Evolutionary conservation across 768 basidiomycete genomes (phyloP).

Genomic region (Amanita subjunquillea): DNA sequence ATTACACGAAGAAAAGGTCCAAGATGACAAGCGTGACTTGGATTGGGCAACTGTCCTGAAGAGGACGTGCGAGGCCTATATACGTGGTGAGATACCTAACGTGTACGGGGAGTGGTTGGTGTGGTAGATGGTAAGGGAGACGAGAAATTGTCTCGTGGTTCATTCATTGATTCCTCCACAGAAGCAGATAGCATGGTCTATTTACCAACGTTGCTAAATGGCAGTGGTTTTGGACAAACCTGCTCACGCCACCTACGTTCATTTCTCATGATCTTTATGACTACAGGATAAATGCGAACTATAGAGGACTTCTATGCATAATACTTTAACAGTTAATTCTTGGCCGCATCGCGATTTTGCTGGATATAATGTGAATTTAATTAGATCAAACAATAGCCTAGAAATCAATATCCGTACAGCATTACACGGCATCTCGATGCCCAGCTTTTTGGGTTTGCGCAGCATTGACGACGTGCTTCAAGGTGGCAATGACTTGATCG

Average conservation of each 20-base stretch:
- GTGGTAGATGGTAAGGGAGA: conserved; percentile 24
- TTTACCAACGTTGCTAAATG: background rate
- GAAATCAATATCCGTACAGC: background rate
- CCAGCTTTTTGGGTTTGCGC: conserved; percentile 41
- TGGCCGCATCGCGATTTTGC: background rate
- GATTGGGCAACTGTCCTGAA: conserved; percentile 94
- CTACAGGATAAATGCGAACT: background rate
- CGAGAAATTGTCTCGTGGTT: background rate
- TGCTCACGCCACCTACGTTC: background rate
- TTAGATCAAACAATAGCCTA: background rate
- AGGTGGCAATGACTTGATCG: conserved; percentile 58
- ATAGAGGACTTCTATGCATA: background rate
- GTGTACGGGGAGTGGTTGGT: conserved; percentile 85
- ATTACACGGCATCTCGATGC: background rate
- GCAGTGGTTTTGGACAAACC: background rate
- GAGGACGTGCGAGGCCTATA: conserved; percentile 87
- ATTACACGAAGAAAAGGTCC: conserved; percentile 31
- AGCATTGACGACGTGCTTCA: conserved; percentile 61
- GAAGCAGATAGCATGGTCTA: background rate
- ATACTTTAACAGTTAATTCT: background rate
- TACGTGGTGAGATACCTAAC: conserved; percentile 87
- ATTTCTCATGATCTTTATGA: background rate
- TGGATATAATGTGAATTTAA: background rate
- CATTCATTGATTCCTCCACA: background rate
- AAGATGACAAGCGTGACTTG: conserved; percentile 69